Conservation (phyloP, 106 monocot species). For the Acorus calamus region DNA sequence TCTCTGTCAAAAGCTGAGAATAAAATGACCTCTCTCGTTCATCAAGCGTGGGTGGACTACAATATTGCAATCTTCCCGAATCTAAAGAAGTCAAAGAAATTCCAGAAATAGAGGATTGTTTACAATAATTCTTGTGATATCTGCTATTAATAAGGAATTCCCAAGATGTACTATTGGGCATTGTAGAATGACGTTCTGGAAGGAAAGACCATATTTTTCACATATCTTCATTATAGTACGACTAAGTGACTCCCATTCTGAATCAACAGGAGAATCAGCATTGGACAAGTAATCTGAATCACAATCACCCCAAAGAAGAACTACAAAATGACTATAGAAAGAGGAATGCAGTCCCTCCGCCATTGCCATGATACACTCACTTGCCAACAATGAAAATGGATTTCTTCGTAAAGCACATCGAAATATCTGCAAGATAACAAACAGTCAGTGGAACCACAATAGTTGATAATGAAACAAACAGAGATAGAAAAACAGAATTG, state of each 20-base stretch:
- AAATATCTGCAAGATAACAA: constrained; percentile 41
- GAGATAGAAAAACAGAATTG: too few relatives aligned
- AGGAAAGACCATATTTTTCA: constrained; percentile 19
- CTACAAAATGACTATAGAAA: constrained; percentile 48
- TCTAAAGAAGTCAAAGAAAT: constrained; percentile 6
- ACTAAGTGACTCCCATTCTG: constrained; percentile 77
- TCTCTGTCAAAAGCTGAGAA: constrained; percentile 43
- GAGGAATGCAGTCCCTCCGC: constrained; percentile 62
- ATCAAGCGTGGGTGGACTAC: constrained; percentile 11
- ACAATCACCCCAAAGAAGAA: constrained; percentile 54
- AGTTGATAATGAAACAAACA: too few relatives aligned
- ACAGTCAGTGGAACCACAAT: too few relatives aligned
- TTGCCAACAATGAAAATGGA: constrained; percentile 58
- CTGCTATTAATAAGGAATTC: constrained; percentile 57
- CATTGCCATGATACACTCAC: constrained; percentile 74
- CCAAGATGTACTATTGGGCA: constrained; percentile 40
- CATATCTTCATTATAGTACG: constrained; percentile 41
- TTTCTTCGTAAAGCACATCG: constrained; percentile 58
- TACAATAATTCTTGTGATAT: constrained; percentile 46
- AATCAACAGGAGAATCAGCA: constrained; percentile 38
- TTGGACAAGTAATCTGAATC: constrained; percentile 28
- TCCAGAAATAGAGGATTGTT: constrained; percentile 17
- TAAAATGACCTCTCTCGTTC: constrained; percentile 35
- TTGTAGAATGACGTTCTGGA: constrained; percentile 2
- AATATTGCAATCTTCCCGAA: constrained; percentile 3